These are phyloP conservation scores for Tuber umbilicatum DNA, from an alignment of 495 filamentous ascomycete genomes.

Conservation along the genomic window DNA sequence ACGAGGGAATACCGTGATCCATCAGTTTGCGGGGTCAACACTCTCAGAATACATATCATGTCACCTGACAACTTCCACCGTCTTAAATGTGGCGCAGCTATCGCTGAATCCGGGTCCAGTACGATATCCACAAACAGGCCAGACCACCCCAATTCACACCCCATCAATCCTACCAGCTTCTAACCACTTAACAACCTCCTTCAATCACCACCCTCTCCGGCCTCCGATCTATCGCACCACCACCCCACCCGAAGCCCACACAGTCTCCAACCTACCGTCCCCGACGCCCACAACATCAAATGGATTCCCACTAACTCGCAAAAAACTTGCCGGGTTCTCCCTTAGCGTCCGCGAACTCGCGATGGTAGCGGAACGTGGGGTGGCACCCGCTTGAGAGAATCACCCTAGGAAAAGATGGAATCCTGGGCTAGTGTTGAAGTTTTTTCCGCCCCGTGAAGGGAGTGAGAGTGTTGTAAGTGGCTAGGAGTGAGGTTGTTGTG, in stretches of 20 bases:
- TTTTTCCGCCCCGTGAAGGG: conserved; percentile 56
- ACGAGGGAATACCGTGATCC: not conserved
- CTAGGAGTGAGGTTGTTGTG: conserved; percentile 49
- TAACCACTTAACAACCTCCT: conserved; percentile 10
- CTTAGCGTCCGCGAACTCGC: conserved; percentile 50
- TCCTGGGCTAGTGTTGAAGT: not conserved
- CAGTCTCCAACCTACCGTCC: conserved; percentile 52
- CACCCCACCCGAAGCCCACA: conserved; percentile 34
- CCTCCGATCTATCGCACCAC: too few relatives aligned
- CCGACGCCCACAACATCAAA: conserved; percentile 67
- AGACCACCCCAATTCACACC: not conserved
- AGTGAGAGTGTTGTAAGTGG: conserved; percentile 61
- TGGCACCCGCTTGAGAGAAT: conserved; percentile 67
- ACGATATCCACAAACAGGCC: not conserved
- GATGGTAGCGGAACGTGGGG: conserved; percentile 57
- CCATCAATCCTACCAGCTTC: conserved; percentile 15
- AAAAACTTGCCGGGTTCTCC: conserved; percentile 49
- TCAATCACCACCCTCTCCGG: conserved; percentile 12
- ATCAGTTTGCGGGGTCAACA: not conserved
- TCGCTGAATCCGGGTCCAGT: not conserved
- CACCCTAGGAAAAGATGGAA: not conserved
- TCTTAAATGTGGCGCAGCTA: not conserved
- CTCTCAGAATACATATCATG: not conserved
- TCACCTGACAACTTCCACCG: not conserved
- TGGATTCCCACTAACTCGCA: conserved; percentile 72